Base-by-base conservation (phyloP, 2,329 filamentous ascomycete species). In the Sporothrix protearum region DNA sequence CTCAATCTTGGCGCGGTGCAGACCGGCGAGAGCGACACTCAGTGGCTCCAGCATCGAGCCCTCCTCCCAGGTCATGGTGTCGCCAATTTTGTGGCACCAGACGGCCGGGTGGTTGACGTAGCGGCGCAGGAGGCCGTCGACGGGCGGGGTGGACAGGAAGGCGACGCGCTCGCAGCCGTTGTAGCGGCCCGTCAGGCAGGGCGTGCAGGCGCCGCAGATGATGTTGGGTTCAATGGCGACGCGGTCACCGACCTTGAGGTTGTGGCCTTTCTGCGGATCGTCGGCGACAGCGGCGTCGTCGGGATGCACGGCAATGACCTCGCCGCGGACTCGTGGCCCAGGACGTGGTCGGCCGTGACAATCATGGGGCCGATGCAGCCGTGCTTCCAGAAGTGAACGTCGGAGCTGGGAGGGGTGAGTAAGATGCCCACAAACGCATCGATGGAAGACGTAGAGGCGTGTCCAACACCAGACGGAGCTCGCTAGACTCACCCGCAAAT, bases 291-390 rank as follows among this genome's bases (percentile, higher is more conserved):
- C 53, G 7, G 70, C 73, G 39, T 73, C 74, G 67, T 71, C 73
- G 3, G 73, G 88, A 81, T 95, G 92, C 69, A 91, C 91, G 19
- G 94, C 92, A 76, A 97, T 87, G 73, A 97, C 82, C 77, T 91
- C 90, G 74, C 94, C 95, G 94, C 91, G 55, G 93, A 96, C 83
- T 98, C 95, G 85, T 98, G 95, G 76, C 95, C 95, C 25, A 98
- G 89, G 78, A 97, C 94, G 81, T 97, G 95, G 78, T 94, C 91
- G 78, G 87, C 92, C 76, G 87, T 87, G 64, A 98, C 95, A 74
- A 97, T 91, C 94, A 97, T 97, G 76, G 94, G 94, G 36, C 95
- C 95, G 79, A 98, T 98, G 83, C 92, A 92, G 76, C 95, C 95
- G 67, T 92, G 91, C 80, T 96, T 93, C 95, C 95, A 98, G 85